Conservation (phyloP, 2,329 filamentous ascomycete genomes). For the Penicillium glabrum region DNA sequence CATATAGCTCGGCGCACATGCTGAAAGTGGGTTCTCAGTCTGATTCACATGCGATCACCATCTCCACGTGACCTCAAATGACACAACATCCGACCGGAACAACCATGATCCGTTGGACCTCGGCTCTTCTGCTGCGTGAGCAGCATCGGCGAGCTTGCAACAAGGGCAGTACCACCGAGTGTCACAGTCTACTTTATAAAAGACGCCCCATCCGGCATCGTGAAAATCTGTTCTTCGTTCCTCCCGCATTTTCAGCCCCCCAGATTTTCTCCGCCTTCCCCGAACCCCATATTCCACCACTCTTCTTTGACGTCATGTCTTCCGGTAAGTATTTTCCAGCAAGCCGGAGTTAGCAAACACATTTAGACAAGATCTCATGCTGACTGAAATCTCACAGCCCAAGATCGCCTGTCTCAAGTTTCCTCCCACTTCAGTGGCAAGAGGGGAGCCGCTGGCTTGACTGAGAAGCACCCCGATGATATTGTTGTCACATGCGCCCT, state of each 20-base stretch:
- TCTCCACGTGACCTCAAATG: background rate
- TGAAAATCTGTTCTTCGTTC: background rate
- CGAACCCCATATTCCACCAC: background rate
- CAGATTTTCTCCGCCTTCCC: background rate
- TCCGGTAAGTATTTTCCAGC: slow-evolving; percentile 33
- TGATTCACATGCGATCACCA: slow-evolving; percentile 1
- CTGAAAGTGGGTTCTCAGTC: background rate
- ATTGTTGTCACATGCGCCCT: slow-evolving; percentile 91
- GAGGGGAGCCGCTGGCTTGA: slow-evolving; percentile 37
- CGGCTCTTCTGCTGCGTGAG: background rate
- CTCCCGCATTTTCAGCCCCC: background rate
- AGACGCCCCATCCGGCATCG: background rate
- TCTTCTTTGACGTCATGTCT: slow-evolving; percentile 41
- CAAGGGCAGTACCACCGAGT: slow-evolving; percentile 3
- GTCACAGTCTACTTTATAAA: background rate
- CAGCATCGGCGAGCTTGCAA: slow-evolving; percentile 1
- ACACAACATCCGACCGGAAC: background rate
- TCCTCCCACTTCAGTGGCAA: slow-evolving; percentile 53
- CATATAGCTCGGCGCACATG: background rate
- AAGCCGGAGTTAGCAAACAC: background rate
- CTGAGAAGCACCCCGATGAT: slow-evolving; percentile 58
- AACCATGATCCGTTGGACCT: slow-evolving; percentile 3
- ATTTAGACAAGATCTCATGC: slow-evolving; percentile 4
- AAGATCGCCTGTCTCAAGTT: slow-evolving; percentile 61
- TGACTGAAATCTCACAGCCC: slow-evolving; percentile 40